Evolutionary conservation across 2,329 filamentous ascomycete genomes (phyloP).

Genomic region (Fusarium sulawesiense): DNA sequence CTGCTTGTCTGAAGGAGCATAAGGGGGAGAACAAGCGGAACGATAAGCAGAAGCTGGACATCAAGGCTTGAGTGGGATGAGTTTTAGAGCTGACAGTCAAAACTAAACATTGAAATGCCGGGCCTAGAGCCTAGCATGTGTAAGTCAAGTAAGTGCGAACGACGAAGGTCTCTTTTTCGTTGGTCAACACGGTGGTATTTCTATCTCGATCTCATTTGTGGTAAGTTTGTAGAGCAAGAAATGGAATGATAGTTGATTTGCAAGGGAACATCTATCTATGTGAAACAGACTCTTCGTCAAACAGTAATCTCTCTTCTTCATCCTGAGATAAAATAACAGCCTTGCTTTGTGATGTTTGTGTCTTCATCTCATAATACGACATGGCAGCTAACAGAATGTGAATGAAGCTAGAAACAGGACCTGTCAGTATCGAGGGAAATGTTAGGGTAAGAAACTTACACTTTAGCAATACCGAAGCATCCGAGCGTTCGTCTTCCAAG

Average conservation of each 20-base stretch:
- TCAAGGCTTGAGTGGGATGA: background rate
- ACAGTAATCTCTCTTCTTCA: conserved; percentile 21
- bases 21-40: conserved; percentile 16
- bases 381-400: conserved; percentile 14
- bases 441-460: conserved; percentile 1
- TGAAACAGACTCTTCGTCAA: background rate
- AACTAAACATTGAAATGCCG: background rate
- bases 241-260: background rate
- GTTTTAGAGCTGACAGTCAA: background rate
- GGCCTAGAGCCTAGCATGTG: background rate
- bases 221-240: background rate
- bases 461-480: conserved; percentile 28
- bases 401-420: background rate
- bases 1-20: background rate
- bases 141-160: background rate
- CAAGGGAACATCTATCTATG: background rate
- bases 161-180: background rate
- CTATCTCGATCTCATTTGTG: background rate
- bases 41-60: background rate
- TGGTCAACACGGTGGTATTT: background rate
- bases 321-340: background rate
- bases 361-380: conserved; percentile 17
- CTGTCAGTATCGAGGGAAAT: background rate
- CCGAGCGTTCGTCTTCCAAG: conserved; percentile 16
- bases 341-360: background rate